Evolutionary conservation across 169 alveolate genomes (phyloP), one percentile per base, ranked within the genome.

Genomic region (Eimeria sp.): DNA sequence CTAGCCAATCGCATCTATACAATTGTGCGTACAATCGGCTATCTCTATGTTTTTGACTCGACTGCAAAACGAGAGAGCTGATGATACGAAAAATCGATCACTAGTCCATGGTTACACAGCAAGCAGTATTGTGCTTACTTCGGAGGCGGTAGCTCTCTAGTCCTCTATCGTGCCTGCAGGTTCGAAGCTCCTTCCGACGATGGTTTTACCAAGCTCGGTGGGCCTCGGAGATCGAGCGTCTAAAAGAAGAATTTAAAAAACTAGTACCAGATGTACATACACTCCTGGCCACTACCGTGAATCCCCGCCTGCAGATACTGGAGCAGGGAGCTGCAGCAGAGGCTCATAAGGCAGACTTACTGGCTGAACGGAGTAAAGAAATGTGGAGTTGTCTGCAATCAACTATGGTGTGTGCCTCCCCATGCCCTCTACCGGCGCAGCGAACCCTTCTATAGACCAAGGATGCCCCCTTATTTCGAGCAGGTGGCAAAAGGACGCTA

Each of bases 321-420:
- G 91, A 83, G 73, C 58, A 83, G 57, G 75, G 91, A 51, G 91
- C 75, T 9, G 76, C 51, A 57, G 91, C 91, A n/a, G 91, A 57
- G 91, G 73, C 91, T 11, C 75, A 40, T 30, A 83, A 51, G 67
- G 57, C 76, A 4, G 91, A 83, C 14, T 7, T 30, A 34, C 73
- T 83, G 30, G 58, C 20, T 54, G 91, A 83, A 22, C 63, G 67
- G 14, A 83, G 16, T 57, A 83, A 54, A 22, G 75, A 83, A 30
- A 22, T 83, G 73, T 83, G 91, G 91, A 22, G 25, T 20, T 34
- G 16, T 54, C 91, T 83, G 51, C 91, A 83, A 30, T 83, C 75
- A 57, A 83, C 75, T n/a, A 83, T 54, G 54, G 91, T 83, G 73
- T 22, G 91, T 30, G 4, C 30, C 30, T 9, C 30, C 16, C 82